Percentiles rank a stretch among this genome's conserved stretches.
phyloP scores from a whole-genome alignment of 2,329 filamentous ascomycete species.

The Colletotrichum theobromicola region DNA sequence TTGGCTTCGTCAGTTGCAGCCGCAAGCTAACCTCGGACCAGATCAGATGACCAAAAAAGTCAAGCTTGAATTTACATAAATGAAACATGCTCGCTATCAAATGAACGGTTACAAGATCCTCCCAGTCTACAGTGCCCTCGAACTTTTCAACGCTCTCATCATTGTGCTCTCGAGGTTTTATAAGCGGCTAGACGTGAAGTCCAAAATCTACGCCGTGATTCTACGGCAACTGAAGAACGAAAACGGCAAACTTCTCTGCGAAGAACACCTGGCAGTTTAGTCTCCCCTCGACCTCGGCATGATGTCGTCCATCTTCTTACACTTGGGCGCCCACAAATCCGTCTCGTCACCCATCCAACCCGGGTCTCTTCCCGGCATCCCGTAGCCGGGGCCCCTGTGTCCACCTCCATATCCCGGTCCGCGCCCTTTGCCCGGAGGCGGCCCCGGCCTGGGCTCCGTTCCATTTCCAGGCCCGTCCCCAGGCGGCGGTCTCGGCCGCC shows the following conservation, averaged over 20 bases:
- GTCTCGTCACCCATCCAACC: conserved; percentile 22
- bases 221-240: not conserved
- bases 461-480: not conserved
- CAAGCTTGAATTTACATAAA: not conserved
- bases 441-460: conserved; percentile 6
- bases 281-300: conserved; percentile 11
- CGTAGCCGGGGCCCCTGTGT: not conserved
- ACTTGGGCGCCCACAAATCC: conserved; percentile 31
- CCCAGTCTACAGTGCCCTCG: not conserved
- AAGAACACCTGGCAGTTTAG: not conserved
- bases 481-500: conserved; percentile 16
- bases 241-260: not conserved
- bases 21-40: not conserved
- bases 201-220: not conserved
- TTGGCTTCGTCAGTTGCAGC: not conserved
- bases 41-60: conserved; percentile 3
- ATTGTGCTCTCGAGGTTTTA: not conserved
- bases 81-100: not conserved
- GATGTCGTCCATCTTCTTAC: conserved; percentile 24
- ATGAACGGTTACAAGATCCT: not conserved
- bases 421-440: not conserved
- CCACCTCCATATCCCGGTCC: not conserved
- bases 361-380: conserved; percentile 7
- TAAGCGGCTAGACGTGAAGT: not conserved
- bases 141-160: not conserved